Conservation (phyloP, 805 yeast genomes). For the Huiozyma naganishii region DNA sequence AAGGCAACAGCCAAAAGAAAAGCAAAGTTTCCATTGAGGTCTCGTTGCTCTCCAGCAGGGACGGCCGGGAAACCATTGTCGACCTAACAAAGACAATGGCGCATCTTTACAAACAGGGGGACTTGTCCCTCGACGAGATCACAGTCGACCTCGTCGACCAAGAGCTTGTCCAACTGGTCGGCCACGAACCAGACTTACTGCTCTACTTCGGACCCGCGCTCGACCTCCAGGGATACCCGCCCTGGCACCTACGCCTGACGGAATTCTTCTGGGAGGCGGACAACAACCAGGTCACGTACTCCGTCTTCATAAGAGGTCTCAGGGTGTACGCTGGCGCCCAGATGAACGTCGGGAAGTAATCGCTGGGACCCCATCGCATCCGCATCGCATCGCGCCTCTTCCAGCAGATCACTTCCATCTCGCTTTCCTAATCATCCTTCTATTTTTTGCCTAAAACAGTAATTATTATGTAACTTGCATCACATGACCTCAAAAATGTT, state of each 20-base stretch:
- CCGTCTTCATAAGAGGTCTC: conserved; percentile 71
- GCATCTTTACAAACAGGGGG: conserved; percentile 52
- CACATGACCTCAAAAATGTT: too few species aligned
- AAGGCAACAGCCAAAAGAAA: conserved; percentile 23
- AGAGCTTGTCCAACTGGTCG: conserved; percentile 63
- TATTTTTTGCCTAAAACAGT: too few species aligned
- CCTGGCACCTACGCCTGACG: conserved; percentile 89
- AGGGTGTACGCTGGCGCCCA: conserved; percentile 70
- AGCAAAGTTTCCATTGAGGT: conserved; percentile 46
- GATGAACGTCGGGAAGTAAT: conserved; percentile 74
- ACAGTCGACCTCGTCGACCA: conserved; percentile 66
- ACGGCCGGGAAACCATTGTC: conserved; percentile 85
- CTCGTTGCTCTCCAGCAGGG: conserved; percentile 57
- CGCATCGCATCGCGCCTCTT: not conserved
- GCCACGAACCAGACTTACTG: conserved; percentile 86
- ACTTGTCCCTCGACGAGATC: conserved; percentile 54
- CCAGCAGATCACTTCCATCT: too few species aligned
- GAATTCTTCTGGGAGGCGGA: conserved; percentile 90
- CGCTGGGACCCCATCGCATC: not conserved
- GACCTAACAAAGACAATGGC: conserved; percentile 82
- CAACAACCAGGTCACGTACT: conserved; percentile 67
- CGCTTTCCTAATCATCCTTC: too few species aligned
- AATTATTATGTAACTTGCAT: too few species aligned
- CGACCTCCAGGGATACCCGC: conserved; percentile 91
- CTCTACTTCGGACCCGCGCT: conserved; percentile 76